Evolutionary conservation across 305 asterid species (phyloP).

Genomic region (Solanum hybrid): DNA sequence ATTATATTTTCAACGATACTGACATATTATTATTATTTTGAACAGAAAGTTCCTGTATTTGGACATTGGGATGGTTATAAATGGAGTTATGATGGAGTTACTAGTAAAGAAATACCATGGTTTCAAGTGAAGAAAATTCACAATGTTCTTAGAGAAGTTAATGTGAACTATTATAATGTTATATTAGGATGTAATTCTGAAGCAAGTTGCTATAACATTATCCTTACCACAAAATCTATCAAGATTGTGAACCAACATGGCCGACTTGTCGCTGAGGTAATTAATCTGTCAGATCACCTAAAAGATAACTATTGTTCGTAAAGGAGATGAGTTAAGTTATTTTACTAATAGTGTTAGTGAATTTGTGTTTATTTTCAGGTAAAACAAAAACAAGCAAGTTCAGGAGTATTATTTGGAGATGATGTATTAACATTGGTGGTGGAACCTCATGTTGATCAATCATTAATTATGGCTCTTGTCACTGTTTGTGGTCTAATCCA

Average conservation of each 20-base stretch:
- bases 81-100: conserved; percentile 25
- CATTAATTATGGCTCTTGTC: conserved; percentile 17
- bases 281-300: too few relatives aligned
- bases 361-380: conserved; percentile 1
- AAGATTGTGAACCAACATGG: conserved; percentile 44
- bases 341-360: not conserved
- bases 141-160: conserved; percentile 15
- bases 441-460: conserved; percentile 39
- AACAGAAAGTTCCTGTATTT: conserved; percentile 40
- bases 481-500: conserved; percentile 35
- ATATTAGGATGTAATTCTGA: conserved; percentile 17
- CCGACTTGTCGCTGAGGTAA: conserved; percentile 56
- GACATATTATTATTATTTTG: not conserved
- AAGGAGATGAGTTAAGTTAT: not conserved
- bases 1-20: not conserved
- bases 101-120: conserved; percentile 36
- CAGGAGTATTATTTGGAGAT: conserved; percentile 37
- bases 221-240: conserved; percentile 28
- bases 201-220: conserved; percentile 25
- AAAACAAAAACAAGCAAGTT: conserved; percentile 25
- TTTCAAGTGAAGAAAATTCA: conserved; percentile 45
- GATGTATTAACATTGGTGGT: conserved; percentile 40
- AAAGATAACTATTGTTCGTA: not conserved
- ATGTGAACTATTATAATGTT: conserved; percentile 27
- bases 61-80: conserved; percentile 62